These are phyloP conservation scores for Aspergillus sp. DNA, from an alignment of 2,329 filamentous ascomycete genomes.

Conservation along the genomic window DNA sequence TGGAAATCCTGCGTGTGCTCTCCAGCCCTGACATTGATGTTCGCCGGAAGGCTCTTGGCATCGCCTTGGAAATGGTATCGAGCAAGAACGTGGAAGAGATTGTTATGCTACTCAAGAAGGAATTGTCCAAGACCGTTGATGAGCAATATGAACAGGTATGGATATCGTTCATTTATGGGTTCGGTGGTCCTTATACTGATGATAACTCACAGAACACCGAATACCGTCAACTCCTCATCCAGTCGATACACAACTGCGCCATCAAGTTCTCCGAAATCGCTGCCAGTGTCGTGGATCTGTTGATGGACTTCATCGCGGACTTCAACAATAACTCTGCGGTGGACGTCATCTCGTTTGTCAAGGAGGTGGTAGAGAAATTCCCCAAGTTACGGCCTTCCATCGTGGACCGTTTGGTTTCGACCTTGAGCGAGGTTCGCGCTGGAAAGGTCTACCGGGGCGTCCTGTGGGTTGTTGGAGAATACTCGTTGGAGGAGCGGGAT, in stretches of 20 bases:
- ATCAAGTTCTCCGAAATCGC: slow-evolving; percentile 99
- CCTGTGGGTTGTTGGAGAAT: slow-evolving; percentile 96
- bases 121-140: slow-evolving; percentile 93
- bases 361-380: slow-evolving; percentile 98
- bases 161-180: neutral
- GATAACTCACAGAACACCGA: slow-evolving; percentile 58
- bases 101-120: slow-evolving; percentile 91
- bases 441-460: slow-evolving; percentile 96
- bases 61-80: slow-evolving; percentile 94
- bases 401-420: slow-evolving; percentile 78
- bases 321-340: slow-evolving; percentile 96
- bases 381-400: slow-evolving; percentile 81
- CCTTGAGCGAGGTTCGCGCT: slow-evolving; percentile 83
- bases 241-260: slow-evolving; percentile 95
- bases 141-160: slow-evolving; percentile 88
- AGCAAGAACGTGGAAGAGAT: slow-evolving; percentile 99
- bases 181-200: too few relatives aligned
- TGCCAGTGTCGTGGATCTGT: slow-evolving; percentile 85
- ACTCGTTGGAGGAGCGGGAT: slow-evolving; percentile 85
- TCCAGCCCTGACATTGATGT: slow-evolving; percentile 96
- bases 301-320: slow-evolving; percentile 99
- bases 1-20: slow-evolving; percentile 93
- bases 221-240: slow-evolving; percentile 89
- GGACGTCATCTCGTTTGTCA: slow-evolving; percentile 96
- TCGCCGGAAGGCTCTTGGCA: slow-evolving; percentile 76